Evolutionary conservation across 2,329 filamentous ascomycete genomes (phyloP), one percentile per base, ranked within the genome.

Genomic region (Arachnomyces sp.): DNA sequence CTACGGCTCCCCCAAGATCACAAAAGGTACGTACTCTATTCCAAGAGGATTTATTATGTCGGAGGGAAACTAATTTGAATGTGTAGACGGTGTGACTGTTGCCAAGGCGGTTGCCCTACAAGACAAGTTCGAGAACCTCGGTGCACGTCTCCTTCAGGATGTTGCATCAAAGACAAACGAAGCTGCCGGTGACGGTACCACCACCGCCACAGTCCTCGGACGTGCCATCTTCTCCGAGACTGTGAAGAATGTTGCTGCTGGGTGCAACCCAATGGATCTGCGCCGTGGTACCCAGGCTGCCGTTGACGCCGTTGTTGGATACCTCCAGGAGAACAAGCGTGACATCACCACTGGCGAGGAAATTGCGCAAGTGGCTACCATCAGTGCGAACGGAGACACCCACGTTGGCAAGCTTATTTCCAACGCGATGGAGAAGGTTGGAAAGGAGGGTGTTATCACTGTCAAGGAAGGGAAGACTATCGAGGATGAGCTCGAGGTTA

Each of bases 401-500:
- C 89, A 95, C 71, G 86, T 98, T 59, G 92, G 92, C 57, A 82
- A 87, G 71, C 79, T 98, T 63, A 92, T 98, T 66, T 89, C 92
- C 63, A 95, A 81, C 63, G 92, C 92, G 55, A 98, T 98, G 92
- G 92, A 98, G 79, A 94, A 94, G 79, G 92, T 98, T 49, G 92
- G 92, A 70, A 98, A 98, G 79, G 92, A 98, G 75, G 92, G 92
- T 76, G 92, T 98, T 61, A 98, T 98, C 67, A 98, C 92, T 43
- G 90, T 96, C 62, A 98, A 98, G 83, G 92, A 98, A 77, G 92
- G 92, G 65, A 98, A 96, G 84, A 96, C 92, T 45, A 82, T 94
- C 62, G 81, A 85, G 58, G 92, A 98, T 56, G 92, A 98, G 79
- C 83, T 98, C 42, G 92, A 98, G 73, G 82, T 98, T 47, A 98